A percentile compares a stretch with the other conserved stretches of the same genome.
phyloP scores from a whole-genome alignment of 768 basidiomycete species.

The Pulveroboletus frians region DNA sequence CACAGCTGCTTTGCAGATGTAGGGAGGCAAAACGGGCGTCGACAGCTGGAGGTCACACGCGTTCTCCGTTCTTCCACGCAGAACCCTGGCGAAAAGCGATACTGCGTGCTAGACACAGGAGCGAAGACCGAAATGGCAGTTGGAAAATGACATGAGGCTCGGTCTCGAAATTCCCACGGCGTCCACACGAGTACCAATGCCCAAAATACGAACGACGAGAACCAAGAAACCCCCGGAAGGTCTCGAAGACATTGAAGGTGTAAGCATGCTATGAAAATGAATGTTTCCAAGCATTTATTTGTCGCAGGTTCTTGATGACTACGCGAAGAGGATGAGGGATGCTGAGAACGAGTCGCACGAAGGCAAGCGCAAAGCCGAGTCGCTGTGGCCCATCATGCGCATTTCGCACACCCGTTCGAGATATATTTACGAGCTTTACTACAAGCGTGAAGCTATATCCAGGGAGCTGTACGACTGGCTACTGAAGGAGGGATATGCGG shows the following conservation, averaged over 20 bases:
- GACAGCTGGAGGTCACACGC: too few species aligned
- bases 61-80: too few species aligned
- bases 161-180: slow-evolving; percentile 15
- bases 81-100: too few species aligned
- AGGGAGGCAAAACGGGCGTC: too few species aligned
- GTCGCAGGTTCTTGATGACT: slow-evolving; percentile 88
- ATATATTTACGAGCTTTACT: slow-evolving; percentile 98
- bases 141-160: too few species aligned
- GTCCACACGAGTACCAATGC: slow-evolving; percentile 50
- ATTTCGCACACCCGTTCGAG: slow-evolving; percentile 94
- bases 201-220: slow-evolving; percentile 86
- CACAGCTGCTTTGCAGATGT: too few species aligned
- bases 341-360: slow-evolving; percentile 98
- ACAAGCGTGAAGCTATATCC: slow-evolving; percentile 94
- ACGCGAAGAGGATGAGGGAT: slow-evolving; percentile 98
- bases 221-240: slow-evolving; percentile 96
- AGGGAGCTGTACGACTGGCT: slow-evolving; percentile 96
- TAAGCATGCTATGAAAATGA: slow-evolving; percentile 29
- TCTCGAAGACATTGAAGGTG: slow-evolving; percentile 87
- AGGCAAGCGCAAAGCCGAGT: slow-evolving; percentile 92
- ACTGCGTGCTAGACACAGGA: too few species aligned
- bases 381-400: slow-evolving; percentile 96
- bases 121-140: too few species aligned
- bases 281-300: slow-evolving; percentile 5
- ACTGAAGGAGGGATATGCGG: slow-evolving; percentile 94